Base-by-base conservation (phyloP, 1,284 basidiomycete species). In the Ceratobasidium sp. region DNA sequence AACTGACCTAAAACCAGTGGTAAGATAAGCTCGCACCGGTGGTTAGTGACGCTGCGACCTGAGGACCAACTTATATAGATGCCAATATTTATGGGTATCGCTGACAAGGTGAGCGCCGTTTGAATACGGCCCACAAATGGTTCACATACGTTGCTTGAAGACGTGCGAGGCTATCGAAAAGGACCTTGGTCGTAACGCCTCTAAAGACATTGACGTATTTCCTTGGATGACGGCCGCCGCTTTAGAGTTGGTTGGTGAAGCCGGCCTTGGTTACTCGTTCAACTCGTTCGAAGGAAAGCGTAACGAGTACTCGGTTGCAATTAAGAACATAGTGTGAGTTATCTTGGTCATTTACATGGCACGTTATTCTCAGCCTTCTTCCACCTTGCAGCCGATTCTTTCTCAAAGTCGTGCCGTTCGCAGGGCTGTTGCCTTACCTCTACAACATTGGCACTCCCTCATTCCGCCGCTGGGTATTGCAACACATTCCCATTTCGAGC, bases 231-330 rank as follows among this genome's bases (percentile, higher is more conserved):
- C 85, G 22, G 84, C 88, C 7, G 85, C 86, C 1, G 86, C 89
- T 37, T 82, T 89, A 1, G 88, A 89, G 80, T 84, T 84, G 1
- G 84, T 88, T 19, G 88, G 87, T 15, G 86, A 86, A 79, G 85
- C 87, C 2, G 83, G 86, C 9, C 81, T 89, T 0, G 88, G 87
- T 0, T 86, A 89, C 80, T 88, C 87, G 1, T 89, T 89, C 79
- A 84, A 87, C 74, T 86, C 87, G 1, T 82, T 89, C 6, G 84
- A 87, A 59, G 82, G 83, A 11, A 81, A 84, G 51, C 86, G 84
- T 69, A 88, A 86, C 76, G 83, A 85, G 0, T 89, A 89, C 79
- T 83, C 86, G 1, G 81, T 82, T n/a, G 86, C 88, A 0, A 84
- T 89, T 71, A 62, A 62, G 15, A 29, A 56, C 29, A 19, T 56